phyloP scores from a whole-genome alignment of 148 eudicot genomes.

The Camellia sinensis region DNA sequence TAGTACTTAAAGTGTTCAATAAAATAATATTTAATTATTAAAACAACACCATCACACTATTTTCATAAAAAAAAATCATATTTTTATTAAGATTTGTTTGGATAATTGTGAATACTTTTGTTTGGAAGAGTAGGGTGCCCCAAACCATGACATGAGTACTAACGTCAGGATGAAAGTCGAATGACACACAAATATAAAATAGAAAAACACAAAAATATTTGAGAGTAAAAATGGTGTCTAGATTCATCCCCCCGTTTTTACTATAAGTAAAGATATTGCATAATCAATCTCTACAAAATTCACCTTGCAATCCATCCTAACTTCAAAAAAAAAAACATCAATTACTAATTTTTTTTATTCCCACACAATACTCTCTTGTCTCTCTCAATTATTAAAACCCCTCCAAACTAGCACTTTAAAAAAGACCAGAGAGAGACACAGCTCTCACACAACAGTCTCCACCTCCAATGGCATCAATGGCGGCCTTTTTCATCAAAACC shows the following conservation, averaged over 20 bases:
- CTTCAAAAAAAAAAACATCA: background rate
- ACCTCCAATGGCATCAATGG: conserved; percentile 60
- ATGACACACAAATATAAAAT: background rate
- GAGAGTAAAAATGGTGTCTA: conserved; percentile 13
- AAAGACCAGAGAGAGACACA: background rate
- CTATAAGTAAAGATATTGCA: background rate
- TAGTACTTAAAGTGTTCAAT: too few relatives aligned
- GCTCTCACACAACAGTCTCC: background rate
- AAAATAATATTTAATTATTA: too few relatives aligned
- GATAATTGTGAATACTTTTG: too few relatives aligned
- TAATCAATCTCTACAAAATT: background rate
- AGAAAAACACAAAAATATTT: background rate
- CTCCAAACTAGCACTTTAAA: background rate
- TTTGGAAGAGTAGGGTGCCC: too few relatives aligned
- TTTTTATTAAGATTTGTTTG: too few relatives aligned
- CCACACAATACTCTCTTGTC: background rate
- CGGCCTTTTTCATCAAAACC: conserved; percentile 36
- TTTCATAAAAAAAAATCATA: too few relatives aligned
- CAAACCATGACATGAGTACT: too few relatives aligned
- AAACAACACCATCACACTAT: too few relatives aligned
- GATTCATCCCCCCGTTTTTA: conserved; percentile 27
- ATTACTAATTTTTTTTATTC: too few relatives aligned
- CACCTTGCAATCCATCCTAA: background rate
- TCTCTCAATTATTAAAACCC: background rate
- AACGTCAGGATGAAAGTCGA: background rate